phyloP scores from a whole-genome alignment of 495 filamentous ascomycete genomes.

The Aspergillus egyptiacus region DNA sequence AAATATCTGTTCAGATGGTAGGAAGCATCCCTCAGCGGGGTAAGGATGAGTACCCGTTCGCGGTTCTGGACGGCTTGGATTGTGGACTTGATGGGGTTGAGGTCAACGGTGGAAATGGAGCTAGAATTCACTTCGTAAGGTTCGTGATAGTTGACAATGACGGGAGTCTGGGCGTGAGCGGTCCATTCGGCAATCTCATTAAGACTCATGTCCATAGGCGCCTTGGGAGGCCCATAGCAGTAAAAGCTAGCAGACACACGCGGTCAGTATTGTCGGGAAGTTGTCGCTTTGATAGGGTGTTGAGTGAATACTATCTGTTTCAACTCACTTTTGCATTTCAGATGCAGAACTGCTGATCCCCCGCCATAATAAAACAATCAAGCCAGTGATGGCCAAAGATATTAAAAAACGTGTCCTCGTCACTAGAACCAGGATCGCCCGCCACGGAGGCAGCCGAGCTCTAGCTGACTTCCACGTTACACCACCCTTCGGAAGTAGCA shows the following conservation, averaged over 20 bases:
- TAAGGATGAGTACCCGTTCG: conserved; percentile 91
- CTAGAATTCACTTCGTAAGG: conserved; percentile 76
- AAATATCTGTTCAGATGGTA: conserved; percentile 81
- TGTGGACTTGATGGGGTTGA: conserved; percentile 82
- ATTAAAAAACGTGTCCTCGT: conserved; percentile 75
- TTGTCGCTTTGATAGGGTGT: not conserved
- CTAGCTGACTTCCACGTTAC: conserved; percentile 89
- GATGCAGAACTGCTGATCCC: conserved; percentile 73
- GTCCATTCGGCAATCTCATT: conserved; percentile 91
- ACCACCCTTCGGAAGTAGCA: conserved; percentile 83
- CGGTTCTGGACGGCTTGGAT: conserved; percentile 66
- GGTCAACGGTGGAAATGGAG: conserved; percentile 70
- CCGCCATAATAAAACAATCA: conserved; percentile 85
- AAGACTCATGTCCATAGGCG: conserved; percentile 86
- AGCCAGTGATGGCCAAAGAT: conserved; percentile 61
- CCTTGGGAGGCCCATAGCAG: conserved; percentile 89
- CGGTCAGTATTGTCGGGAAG: not conserved
- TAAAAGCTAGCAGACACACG: conserved; percentile 64
- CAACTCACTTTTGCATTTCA: conserved; percentile 80
- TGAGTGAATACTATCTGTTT: not conserved
- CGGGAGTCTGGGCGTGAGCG: conserved; percentile 79
- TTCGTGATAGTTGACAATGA: conserved; percentile 91
- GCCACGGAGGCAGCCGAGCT: conserved; percentile 72
- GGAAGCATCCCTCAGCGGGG: conserved; percentile 86
- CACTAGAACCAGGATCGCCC: conserved; percentile 70